phyloP scores from a whole-genome alignment of 805 yeast species.

The Torulaspora delbrueckii region DNA sequence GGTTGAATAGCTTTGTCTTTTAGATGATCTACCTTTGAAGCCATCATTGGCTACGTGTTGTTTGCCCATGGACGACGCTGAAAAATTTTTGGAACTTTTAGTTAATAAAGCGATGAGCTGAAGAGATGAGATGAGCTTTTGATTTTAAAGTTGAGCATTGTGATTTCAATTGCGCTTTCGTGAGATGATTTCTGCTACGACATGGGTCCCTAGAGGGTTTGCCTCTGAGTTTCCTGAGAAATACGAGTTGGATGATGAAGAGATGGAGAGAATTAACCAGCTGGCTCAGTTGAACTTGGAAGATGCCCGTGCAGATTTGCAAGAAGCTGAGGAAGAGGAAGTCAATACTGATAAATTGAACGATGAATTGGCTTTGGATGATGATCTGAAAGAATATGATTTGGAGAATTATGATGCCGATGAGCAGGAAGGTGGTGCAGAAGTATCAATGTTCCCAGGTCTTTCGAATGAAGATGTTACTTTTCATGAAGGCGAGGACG shows the following conservation, averaged over 20 bases:
- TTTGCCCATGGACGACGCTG: conserved; percentile 2
- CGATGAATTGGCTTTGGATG: conserved; percentile 62
- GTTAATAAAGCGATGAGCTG: conserved; percentile 8
- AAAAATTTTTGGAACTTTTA: conserved; percentile 11
- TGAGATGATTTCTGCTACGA: conserved; percentile 79
- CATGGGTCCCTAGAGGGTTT: conserved; percentile 95
- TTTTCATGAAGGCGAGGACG: conserved; percentile 47
- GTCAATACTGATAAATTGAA: conserved; percentile 32
- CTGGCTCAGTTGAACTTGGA: conserved; percentile 78
- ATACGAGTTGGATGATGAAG: conserved; percentile 85
- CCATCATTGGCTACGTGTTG: conserved; percentile 1
- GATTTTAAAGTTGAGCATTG: not conserved
- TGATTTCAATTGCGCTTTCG: not conserved
- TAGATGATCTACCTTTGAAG: not conserved
- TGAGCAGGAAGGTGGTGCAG: conserved; percentile 54
- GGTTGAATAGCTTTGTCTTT: not conserved
- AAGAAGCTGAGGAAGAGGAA: conserved; percentile 38
- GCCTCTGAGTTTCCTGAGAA: conserved; percentile 90
- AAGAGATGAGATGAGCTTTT: conserved; percentile 23
- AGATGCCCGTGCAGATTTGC: conserved; percentile 66
- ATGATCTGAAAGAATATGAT: conserved; percentile 83
- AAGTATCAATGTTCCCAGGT: conserved; percentile 67
- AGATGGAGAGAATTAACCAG: conserved; percentile 81
- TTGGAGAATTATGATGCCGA: conserved; percentile 80
- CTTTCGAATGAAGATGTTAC: conserved; percentile 52